Conservation (phyloP, 2,329 filamentous ascomycete species). For the Fusarium vanettenii region DNA sequence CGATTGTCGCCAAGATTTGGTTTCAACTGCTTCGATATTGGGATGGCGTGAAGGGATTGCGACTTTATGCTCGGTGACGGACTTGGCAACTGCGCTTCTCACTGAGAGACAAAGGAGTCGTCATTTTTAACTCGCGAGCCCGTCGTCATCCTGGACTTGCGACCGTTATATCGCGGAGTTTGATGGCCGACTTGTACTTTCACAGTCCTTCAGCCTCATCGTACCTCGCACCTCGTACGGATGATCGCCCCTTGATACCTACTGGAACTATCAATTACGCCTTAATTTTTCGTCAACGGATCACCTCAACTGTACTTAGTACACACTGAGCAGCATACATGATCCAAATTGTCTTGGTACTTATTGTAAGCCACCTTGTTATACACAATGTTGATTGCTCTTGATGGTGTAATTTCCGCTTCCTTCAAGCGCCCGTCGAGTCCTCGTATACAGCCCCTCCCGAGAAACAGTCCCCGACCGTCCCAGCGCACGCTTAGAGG, state of each 20-base stretch:
- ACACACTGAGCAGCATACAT: neutral
- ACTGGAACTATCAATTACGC: neutral
- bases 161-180: neutral
- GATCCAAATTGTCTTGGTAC: neutral
- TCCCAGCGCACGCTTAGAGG: neutral
- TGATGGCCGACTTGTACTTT: neutral
- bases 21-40: neutral
- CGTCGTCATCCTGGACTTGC: neutral
- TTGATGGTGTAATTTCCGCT: neutral
- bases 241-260: neutral
- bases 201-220: neutral
- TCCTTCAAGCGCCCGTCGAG: neutral
- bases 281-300: neutral
- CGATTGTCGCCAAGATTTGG: neutral
- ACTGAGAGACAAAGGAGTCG: neutral
- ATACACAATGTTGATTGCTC: neutral
- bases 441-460: neutral
- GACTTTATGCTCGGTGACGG: neutral
- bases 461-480: neutral
- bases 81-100: neutral
- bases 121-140: neutral
- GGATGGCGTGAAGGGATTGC: neutral
- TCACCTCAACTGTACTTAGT: neutral
- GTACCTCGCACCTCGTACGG: neutral
- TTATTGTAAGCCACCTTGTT: neutral